Percentiles rank a stretch among this genome's conserved stretches.
phyloP scores from a whole-genome alignment of 805 yeast species.

The Starmerella scarabaei region DNA sequence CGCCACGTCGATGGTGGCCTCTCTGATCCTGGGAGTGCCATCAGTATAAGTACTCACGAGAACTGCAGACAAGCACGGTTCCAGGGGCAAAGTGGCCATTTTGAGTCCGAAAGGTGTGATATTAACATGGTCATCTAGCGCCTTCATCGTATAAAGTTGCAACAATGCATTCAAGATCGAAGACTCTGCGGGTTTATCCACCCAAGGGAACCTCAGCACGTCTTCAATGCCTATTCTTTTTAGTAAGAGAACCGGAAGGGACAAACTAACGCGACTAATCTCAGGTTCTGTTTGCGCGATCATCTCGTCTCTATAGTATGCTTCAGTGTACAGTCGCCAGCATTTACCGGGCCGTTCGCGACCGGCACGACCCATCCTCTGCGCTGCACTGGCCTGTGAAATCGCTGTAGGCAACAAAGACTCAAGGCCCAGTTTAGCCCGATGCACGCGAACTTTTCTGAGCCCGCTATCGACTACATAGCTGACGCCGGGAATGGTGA shows the following conservation, averaged over 20 bases:
- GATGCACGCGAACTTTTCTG: constrained; percentile 88
- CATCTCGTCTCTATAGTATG: constrained; percentile 41
- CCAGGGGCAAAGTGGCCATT: constrained; percentile 80
- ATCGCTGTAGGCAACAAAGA: constrained; percentile 84
- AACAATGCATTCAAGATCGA: constrained; percentile 64
- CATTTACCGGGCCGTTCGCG: constrained; percentile 91
- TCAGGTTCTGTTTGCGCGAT: constrained; percentile 85
- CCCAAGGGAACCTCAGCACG: constrained; percentile 79
- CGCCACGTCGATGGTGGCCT: constrained; percentile 71
- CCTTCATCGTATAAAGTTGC: constrained; percentile 65
- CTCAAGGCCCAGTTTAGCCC: constrained; percentile 84
- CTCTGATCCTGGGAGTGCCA: constrained; percentile 31
- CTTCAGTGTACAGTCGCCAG: constrained; percentile 68
- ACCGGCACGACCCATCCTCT: constrained; percentile 98
- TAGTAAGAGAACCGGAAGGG: constrained; percentile 70
- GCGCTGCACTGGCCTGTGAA: constrained; percentile 87
- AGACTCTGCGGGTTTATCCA: constrained; percentile 76
- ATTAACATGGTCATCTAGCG: constrained; percentile 61
- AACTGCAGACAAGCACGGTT: constrained; percentile 86
- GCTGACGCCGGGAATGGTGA: constrained; percentile 87
- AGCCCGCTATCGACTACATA: constrained; percentile 89
- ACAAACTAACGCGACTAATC: constrained; percentile 71
- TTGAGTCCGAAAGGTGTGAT: constrained; percentile 70
- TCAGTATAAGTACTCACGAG: constrained; percentile 51
- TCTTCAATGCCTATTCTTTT: constrained; percentile 76